Conservation (phyloP, 352 stramenopile species). For the Pythium volutum region DNA sequence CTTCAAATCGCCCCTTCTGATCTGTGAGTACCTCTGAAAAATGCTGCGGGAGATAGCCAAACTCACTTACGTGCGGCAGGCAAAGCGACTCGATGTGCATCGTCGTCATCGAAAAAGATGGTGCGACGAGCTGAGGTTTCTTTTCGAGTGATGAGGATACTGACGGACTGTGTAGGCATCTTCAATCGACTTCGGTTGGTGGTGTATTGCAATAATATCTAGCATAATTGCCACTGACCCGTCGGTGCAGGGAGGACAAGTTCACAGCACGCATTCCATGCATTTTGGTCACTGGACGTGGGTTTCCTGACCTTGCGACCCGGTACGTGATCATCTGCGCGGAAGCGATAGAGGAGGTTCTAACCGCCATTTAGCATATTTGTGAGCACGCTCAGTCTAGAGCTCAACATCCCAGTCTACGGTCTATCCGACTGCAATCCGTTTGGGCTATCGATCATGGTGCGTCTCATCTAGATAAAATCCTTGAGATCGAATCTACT, state of each 20-base stretch:
- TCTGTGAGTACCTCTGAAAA: conserved; percentile 34
- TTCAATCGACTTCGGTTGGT: conserved; percentile 87
- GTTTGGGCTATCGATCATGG: conserved; percentile 92
- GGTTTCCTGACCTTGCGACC: conserved; percentile 94
- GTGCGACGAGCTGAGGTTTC: conserved; percentile 28
- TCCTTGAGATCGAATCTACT: background rate
- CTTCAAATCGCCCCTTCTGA: conserved; percentile 47
- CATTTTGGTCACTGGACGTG: conserved; percentile 92
- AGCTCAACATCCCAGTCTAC: conserved; percentile 85
- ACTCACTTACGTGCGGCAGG: too few species aligned
- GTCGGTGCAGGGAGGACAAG: conserved; percentile 54
- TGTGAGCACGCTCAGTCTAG: conserved; percentile 70
- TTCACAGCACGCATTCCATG: conserved; percentile 88
- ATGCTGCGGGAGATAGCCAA: too few species aligned
- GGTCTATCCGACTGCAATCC: conserved; percentile 94
- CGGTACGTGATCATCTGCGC: conserved; percentile 33
- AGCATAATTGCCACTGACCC: background rate
- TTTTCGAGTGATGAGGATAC: background rate
- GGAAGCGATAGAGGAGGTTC: background rate
- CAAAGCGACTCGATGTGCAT: conserved; percentile 82
- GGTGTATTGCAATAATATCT: background rate
- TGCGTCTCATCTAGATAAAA: conserved; percentile 10
- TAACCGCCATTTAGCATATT: conserved; percentile 52
- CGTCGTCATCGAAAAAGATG: conserved; percentile 95
- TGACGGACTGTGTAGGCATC: conserved; percentile 63